phyloP scores from a whole-genome alignment of 108 stramenopile genomes.

The Bacterosira constricta region DNA sequence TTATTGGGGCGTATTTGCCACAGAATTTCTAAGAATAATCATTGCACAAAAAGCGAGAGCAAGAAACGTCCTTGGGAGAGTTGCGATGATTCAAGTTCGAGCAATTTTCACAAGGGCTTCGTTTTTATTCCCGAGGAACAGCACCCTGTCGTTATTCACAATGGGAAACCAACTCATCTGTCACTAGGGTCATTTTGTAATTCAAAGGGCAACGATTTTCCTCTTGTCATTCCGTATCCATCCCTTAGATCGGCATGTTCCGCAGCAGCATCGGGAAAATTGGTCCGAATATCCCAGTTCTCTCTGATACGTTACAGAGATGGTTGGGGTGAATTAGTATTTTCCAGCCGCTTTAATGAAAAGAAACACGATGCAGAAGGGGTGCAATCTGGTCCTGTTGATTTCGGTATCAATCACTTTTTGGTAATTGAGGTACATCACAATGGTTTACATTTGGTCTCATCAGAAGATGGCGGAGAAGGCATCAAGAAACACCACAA shows the following conservation, averaged over 20 bases:
- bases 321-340: conserved; percentile 21
- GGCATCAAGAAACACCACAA: neutral
- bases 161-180: neutral
- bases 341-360: neutral
- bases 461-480: neutral
- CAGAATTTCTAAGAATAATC: neutral
- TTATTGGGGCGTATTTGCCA: neutral
- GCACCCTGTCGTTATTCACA: neutral
- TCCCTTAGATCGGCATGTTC: conserved; percentile 20
- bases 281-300: conserved; percentile 26
- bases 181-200: neutral
- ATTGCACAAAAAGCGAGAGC: neutral
- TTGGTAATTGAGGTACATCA: conserved; percentile 28
- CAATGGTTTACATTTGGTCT: conserved; percentile 7
- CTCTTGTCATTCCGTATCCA: conserved; percentile 29
- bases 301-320: conserved; percentile 31
- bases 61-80: conserved; percentile 13
- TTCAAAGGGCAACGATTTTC: conserved; percentile 4
- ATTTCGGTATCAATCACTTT: neutral
- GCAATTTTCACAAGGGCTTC: conserved; percentile 20
- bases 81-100: neutral
- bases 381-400: neutral
- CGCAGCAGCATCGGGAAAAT: conserved; percentile 15
- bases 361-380: neutral
- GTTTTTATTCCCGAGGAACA: conserved; percentile 16